These are phyloP conservation scores for Rhynchosporium graminicola DNA, from an alignment of 2,329 filamentous ascomycete species.

Conservation along the genomic window DNA sequence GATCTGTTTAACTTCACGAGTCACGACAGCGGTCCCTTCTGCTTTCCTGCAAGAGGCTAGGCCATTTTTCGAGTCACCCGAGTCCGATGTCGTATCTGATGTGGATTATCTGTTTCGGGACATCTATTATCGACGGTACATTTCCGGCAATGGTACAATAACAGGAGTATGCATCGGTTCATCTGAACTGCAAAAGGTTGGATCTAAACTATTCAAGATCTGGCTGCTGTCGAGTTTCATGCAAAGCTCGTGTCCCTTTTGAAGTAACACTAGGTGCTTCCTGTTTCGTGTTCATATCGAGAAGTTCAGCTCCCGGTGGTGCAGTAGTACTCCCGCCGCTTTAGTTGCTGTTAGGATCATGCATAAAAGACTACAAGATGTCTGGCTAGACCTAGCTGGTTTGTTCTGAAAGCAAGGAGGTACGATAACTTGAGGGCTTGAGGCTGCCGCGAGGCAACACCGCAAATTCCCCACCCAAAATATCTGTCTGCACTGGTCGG, in stretches of 20 bases:
- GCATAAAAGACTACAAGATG: too few species aligned
- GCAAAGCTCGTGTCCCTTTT: neutral
- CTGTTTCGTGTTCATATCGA: too few species aligned
- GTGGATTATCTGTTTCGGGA: neutral
- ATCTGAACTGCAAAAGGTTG: neutral
- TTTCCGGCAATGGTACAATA: neutral
- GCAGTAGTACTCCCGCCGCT: too few species aligned
- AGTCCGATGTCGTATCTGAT: neutral
- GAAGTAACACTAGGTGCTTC: too few species aligned
- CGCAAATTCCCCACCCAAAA: too few species aligned
- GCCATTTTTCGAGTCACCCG: neutral
- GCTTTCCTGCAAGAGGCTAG: neutral
- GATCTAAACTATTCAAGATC: constrained; percentile 1
- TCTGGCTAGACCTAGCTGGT: too few species aligned
- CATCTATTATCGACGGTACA: neutral
- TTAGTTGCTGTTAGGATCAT: neutral
- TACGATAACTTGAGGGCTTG: too few species aligned
- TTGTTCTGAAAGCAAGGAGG: too few species aligned
- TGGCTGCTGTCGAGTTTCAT: neutral
- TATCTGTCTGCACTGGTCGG: too few species aligned
- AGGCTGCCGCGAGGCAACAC: too few species aligned
- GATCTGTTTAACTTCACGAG: neutral
- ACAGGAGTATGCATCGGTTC: neutral
- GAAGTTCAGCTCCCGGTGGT: too few species aligned
- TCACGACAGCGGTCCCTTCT: neutral